Evolutionary conservation across 371 early-diverging fungal species (phyloP), one percentile per base, ranked within the genome.

Genomic region (Haplosporangium sp.): DNA sequence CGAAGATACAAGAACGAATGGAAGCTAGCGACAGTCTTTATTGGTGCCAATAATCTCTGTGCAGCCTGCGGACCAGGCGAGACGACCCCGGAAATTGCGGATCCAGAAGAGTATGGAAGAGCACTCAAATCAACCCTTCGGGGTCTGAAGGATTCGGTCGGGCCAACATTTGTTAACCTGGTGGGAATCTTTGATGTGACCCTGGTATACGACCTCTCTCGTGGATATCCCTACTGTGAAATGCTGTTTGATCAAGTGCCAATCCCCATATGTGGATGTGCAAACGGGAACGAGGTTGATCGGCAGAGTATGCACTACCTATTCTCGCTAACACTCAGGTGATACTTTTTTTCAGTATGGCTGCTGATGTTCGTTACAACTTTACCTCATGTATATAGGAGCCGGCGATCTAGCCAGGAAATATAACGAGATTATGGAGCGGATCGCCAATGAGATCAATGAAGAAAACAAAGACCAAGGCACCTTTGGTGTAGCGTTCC

Each of bases 41-140:
- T 92, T 50, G 92, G 92, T 9, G 86, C 85, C 50, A 92, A 92
- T 67, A 91, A 92, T 65, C 81, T 89, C 38, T 92, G 92, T 62
- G 86, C 83, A 20, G 79, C 87, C 2, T 89, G 90, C 59, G 54
- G 57, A 11, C 20, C 38, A 5, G 60, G 51, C 5, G 64, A 53
- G 2, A 36, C 42, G 3, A 11, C 67, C 5, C 65, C 73, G 0
- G 66, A 59, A 38, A 38, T 68, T 6, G 85, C 89, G 2, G 81
- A 82, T 50, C 86, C 85, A 12, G 86, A 86, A 54, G 73, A 66
- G 40, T 89, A 86, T 65, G 87, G 86, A 47, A 54, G 71, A 0
- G 81, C 85, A 51, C 70, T 87, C 5, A 81, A 85, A 23, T 37
- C 45, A 7, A 81, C 81, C 6, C 51, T 89, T 4, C 74, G 65